Base-by-base conservation (phyloP, 257 asterid species). In the Salvia miltiorrhiza region DNA sequence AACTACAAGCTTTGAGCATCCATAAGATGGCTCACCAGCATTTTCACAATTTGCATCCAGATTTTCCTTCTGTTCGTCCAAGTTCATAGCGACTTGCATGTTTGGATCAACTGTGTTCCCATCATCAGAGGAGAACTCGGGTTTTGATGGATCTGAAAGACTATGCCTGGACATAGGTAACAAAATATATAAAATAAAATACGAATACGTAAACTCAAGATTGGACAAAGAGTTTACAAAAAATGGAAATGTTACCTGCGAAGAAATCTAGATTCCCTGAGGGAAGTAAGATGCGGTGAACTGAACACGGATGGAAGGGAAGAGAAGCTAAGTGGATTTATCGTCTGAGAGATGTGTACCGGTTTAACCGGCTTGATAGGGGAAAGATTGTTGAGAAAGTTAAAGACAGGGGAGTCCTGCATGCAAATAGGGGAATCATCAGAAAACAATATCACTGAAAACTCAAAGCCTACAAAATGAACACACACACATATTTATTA, bases 351-450 rank as follows among this genome's bases (percentile, higher is more conserved):
- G 14, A 82, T 70, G 81, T 79, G 83, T 17, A 37, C 58, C 11
- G 97, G 76, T 80, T 88, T 87, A 16, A 84, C 82, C 1, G 85
- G 90, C 76, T 85, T 81, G 69, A 93, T 90, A 2, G 99, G 99
- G 5, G 99, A 93, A 60, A 93, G 99, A 66, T 41, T 86, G 82
- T 90, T 90, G 69, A 93, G 84, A 63, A 87, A 93, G 59, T 54
- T 83, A 65, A 76, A 88, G 35, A 93, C 82, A 1, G 99, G 99
- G 3, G 97, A 93, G 39, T 90, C 95, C 99, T 93, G 92, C 85
- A 80, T 14, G 59, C 19, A 20, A 47, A 49, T 37, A 63, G 53
- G n/a, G 64, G 37, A 70, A 58, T 9, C 62, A 7, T 63, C 35
- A 58, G 28, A 13, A 3, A 69, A n/a, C 62, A 28, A 33, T 16